These are phyloP conservation scores for Penicillium sp. DNA, from an alignment of 2,329 filamentous ascomycete genomes.

Conservation along the genomic window DNA sequence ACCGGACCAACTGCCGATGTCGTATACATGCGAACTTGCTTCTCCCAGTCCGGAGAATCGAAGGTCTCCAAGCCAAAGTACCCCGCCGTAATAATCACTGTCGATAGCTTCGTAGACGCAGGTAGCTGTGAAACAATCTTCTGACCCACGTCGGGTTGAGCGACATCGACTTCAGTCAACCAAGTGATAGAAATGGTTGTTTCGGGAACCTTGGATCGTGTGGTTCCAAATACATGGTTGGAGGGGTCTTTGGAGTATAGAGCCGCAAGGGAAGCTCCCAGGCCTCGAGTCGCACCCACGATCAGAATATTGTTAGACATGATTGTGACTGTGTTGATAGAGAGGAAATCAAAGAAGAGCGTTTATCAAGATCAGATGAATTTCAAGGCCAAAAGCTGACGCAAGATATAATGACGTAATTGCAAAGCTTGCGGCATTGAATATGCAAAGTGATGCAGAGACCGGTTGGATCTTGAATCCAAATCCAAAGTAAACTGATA, in stretches of 20 bases:
- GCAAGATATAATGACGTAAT: constrained; percentile 23
- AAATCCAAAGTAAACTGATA: neutral
- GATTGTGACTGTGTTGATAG: neutral
- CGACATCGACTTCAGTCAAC: constrained; percentile 56
- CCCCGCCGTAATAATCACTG: constrained; percentile 62
- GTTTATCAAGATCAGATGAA: neutral
- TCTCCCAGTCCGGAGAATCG: constrained; percentile 59
- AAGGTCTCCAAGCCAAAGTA: constrained; percentile 65
- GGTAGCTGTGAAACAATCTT: constrained; percentile 47
- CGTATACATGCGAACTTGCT: constrained; percentile 66
- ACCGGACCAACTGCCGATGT: constrained; percentile 60
- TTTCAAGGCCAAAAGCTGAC: constrained; percentile 1
- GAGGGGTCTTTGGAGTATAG: constrained; percentile 50
- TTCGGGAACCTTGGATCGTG: constrained; percentile 47
- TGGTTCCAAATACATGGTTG: constrained; percentile 56
- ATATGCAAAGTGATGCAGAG: neutral
- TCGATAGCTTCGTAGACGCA: constrained; percentile 46
- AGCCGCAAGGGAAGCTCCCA: constrained; percentile 58
- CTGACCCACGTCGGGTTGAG: constrained; percentile 45
- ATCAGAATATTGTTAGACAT: constrained; percentile 50
- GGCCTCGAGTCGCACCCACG: constrained; percentile 63
- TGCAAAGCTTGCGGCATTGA: neutral
- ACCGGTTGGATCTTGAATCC: neutral
- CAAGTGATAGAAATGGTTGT: constrained; percentile 47
- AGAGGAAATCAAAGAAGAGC: neutral